Evolutionary conservation across 495 filamentous ascomycete genomes (phyloP), one percentile per base, ranked within the genome.

Genomic region (Penicillium diatomitis): DNA sequence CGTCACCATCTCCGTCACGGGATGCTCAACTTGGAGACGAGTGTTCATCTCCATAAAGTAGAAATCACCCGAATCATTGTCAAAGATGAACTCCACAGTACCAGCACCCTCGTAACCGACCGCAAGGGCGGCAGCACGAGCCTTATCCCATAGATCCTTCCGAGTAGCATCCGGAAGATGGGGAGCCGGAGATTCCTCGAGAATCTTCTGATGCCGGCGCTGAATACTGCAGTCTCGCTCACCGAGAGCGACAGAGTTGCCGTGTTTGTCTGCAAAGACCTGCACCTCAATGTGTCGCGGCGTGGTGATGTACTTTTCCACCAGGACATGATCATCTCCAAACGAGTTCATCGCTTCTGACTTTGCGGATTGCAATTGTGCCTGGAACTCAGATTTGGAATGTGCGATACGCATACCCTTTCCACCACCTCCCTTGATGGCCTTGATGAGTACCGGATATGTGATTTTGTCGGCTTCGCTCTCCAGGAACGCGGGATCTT

Each of bases 31-130:
- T 63, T 98, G 92, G 6, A 98, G 75, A 44, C 92, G 78, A 0
- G 92, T 96, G 69, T 98, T 98, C 92, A 97, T 97, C 68, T 98
- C 92, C 92, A 98, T 97, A 68, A 99, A 99, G 73, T 88, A 99
- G 67, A 97, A 97, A 39, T 90, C 77, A 6, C 85, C 87, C 0
- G 84, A 84, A 51, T 96, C 94, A 57, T 92, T 94, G 71, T 99
- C 94, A 48, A 99, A 90, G 50, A 99, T 99, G 65, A 96, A 98
- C 63, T 99, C 92, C 5, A 99, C 92, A 0, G 92, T 99, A 3
- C 92, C 92, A 20, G 92, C 92, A 20, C 92, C 94, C 58, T 94
- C 87, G 58, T 99, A 99, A 9, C 87, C 87, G 9, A 97, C 94
- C 2, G 92, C 91, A 39, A 89, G 66, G 1, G 92, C 92, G 9